Base-by-base conservation (phyloP, 495 filamentous ascomycete species). In the Apodospora peruviana region DNA sequence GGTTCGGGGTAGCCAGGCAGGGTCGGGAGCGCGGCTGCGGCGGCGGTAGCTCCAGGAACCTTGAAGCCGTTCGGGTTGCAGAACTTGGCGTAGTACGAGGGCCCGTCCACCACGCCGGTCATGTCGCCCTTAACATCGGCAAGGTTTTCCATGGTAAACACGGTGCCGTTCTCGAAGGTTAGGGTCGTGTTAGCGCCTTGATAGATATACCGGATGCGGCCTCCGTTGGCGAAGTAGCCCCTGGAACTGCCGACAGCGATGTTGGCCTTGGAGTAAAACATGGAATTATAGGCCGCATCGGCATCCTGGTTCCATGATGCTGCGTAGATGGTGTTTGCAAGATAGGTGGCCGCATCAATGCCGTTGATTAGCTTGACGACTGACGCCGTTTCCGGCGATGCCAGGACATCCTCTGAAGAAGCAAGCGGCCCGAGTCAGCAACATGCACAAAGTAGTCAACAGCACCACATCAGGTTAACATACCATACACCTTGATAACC, bases 1-100 rank as follows among this genome's bases (percentile, higher is more conserved):
- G 76, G 68, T 4, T 57, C 47, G 5, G 79, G 79, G 54, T 80
- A 82, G 32, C 78, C 78, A 23, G 36, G 21, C 25, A 63, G 51
- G 9, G 63, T 51, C 29, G 55, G n/a, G 11, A 48, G 11, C n/a
- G 51, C 55, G 21, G 23, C 39, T 11, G 39, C 5, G 11, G 4
- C 18, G 8, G 18, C 20, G 21, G 18, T 24, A n/a, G 39, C 39
- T 8, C 7, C 36, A 17, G 36, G 8, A 16, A n/a, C n/a, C n/a
- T 38, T 38, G 36, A 17, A 21, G 12, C 22, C 49, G 14, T 44
- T 34, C 19, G 48, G 35, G 36, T 39, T 57, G 44, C 62, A 67
- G 9, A 50, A 47, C 38, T 67, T 51, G 40, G 46, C 19, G 25
- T 55, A 58, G 35, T 44, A 55, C 7, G 38, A 39, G 2, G 47